phyloP scores from a whole-genome alignment of 108 stramenopile genomes.

The Cyclotella baltica region DNA sequence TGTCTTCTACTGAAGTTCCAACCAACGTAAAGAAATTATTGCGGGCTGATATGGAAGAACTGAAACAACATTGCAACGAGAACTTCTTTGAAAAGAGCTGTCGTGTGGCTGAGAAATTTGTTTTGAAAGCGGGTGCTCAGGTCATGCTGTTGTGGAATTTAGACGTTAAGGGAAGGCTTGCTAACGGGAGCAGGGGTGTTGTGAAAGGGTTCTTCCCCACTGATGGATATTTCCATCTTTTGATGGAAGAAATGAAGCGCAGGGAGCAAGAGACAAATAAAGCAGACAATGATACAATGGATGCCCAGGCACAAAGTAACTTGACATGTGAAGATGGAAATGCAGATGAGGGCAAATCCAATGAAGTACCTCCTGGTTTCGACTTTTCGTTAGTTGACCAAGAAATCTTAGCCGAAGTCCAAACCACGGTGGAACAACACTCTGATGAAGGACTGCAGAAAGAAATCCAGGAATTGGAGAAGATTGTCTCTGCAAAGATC shows the following conservation, averaged over 20 bases:
- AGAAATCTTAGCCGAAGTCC: conserved; percentile 14
- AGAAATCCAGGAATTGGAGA: conserved; percentile 26
- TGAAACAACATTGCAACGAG: conserved; percentile 27
- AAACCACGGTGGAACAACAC: conserved; percentile 27
- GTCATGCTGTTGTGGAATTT: conserved; percentile 77
- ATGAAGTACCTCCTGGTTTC: no score
- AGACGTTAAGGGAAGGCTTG: conserved; percentile 44
- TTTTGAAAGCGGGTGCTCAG: conserved; percentile 48
- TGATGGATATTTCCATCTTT: conserved; percentile 25
- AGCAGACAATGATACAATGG: conserved; percentile 21
- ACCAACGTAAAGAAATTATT: not conserved
- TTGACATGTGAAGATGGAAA: conserved; percentile 25
- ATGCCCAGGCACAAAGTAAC: conserved; percentile 19
- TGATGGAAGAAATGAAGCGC: conserved; percentile 16
- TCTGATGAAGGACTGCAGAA: conserved; percentile 8
- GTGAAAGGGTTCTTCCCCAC: conserved; percentile 49
- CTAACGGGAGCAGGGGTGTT: conserved; percentile 77
- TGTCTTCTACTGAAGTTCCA: conserved; percentile 25
- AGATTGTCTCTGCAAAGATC: conserved; percentile 3
- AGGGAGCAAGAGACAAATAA: not conserved
- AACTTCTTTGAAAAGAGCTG: conserved; percentile 51
- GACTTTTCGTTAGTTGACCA: no score
- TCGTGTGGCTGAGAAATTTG: conserved; percentile 12
- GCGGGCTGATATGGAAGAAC: conserved; percentile 8
- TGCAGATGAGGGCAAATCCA: no score